phyloP scores from a whole-genome alignment of 768 basidiomycete species.

The Rhodosporidiobolus odoratus region DNA sequence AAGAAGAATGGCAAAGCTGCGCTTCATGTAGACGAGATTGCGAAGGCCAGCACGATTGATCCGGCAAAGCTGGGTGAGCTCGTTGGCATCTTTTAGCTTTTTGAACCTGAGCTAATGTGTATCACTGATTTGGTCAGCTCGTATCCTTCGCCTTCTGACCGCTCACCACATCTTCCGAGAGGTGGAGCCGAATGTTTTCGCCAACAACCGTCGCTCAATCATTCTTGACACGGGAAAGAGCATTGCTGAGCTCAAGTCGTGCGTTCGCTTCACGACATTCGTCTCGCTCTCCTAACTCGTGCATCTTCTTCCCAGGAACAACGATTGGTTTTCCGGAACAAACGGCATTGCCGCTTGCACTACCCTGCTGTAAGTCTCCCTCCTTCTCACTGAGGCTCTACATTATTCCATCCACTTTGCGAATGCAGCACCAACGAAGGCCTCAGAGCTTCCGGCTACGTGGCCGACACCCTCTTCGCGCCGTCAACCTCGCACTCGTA shows the following conservation, averaged over 20 bases:
- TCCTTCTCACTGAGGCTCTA: background rate
- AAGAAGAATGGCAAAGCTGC: conserved; percentile 39
- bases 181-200: conserved; percentile 64
- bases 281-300: background rate
- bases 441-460: conserved; percentile 10
- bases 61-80: conserved; percentile 49
- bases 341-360: conserved; percentile 39
- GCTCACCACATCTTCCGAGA: conserved; percentile 72
- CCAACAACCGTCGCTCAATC: conserved; percentile 64
- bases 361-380: conserved; percentile 32
- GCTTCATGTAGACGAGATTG: conserved; percentile 49
- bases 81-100: no score
- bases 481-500: conserved; percentile 19
- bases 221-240: conserved; percentile 65
- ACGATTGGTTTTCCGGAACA: conserved; percentile 37
- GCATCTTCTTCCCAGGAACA: background rate
- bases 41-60: conserved; percentile 45
- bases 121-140: conserved; percentile 55
- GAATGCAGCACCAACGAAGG: conserved; percentile 10
- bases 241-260: conserved; percentile 49
- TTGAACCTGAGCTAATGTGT: no score
- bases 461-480: conserved; percentile 39
- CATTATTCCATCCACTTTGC: background rate
- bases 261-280: background rate
- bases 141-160: conserved; percentile 67